Evolutionary conservation across 192 early-diverging fungal genomes (phyloP).

Genomic region (Podila verticillata): DNA sequence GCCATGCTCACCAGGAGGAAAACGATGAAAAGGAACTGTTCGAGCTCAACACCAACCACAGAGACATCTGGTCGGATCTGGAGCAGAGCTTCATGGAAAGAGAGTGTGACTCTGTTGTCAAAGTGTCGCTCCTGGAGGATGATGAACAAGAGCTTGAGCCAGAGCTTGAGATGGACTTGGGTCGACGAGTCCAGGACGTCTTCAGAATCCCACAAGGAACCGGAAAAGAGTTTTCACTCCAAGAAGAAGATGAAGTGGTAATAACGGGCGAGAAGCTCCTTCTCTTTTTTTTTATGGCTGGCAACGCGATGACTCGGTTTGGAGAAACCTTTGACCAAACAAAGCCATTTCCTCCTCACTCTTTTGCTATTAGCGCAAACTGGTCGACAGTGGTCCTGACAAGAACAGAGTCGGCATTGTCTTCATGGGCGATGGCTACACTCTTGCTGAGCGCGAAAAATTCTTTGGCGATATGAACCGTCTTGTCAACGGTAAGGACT

Average conservation of each 20-base stretch:
- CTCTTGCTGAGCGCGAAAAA: constrained; percentile 51
- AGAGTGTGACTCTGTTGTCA: constrained; percentile 13
- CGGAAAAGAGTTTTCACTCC: not conserved
- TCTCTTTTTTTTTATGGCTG: not conserved
- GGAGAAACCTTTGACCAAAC: no score
- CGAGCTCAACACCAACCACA: constrained; percentile 31
- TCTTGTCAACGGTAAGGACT: constrained; percentile 48
- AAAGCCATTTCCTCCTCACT: not conserved
- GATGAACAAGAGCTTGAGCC: not conserved
- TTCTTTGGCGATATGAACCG: constrained; percentile 66
- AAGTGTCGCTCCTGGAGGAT: not conserved
- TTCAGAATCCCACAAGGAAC: not conserved
- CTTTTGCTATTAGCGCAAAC: constrained; percentile 39
- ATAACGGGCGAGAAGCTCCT: not conserved
- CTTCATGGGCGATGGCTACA: constrained; percentile 76
- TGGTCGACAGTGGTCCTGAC: constrained; percentile 61
- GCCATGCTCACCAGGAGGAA: constrained; percentile 7
- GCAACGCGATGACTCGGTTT: not conserved
- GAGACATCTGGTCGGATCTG: not conserved
- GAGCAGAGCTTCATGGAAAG: constrained; percentile 10
- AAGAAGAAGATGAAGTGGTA: constrained; percentile 42
- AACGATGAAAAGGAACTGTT: constrained; percentile 12
- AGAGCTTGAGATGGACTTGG: not conserved
- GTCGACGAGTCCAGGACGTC: not conserved
- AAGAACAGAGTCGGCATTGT: constrained; percentile 67